These are phyloP conservation scores for Xerocomus cyaneibrunnescens DNA, from an alignment of 1,284 basidiomycete genomes.

Conservation along the genomic window DNA sequence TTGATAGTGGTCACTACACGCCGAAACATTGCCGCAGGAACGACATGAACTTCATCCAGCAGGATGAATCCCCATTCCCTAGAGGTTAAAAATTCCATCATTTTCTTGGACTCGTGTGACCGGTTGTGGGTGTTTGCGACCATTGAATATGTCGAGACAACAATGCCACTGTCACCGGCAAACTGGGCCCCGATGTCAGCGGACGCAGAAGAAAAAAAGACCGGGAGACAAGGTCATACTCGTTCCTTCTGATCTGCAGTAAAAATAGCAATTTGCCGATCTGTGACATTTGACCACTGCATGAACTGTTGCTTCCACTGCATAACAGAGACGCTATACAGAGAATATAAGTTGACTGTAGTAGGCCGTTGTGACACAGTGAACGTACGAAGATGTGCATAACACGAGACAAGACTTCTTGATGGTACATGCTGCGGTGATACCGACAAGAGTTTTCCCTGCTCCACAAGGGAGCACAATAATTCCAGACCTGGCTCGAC, in stretches of 20 bases:
- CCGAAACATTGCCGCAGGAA: slow-evolving; percentile 96
- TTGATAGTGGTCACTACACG: slow-evolving; percentile 96
- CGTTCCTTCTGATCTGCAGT: slow-evolving; percentile 97
- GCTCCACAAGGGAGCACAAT: slow-evolving; percentile 99
- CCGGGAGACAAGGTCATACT: slow-evolving; percentile 43
- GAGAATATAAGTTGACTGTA: slow-evolving; percentile 7
- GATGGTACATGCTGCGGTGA: slow-evolving; percentile 98
- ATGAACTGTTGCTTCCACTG: slow-evolving; percentile 98
- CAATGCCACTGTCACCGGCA: slow-evolving; percentile 91
- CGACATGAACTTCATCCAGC: slow-evolving; percentile 96
- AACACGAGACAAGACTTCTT: slow-evolving; percentile 99
- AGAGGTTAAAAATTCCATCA: slow-evolving; percentile 97
- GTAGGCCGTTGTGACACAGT: not conserved
- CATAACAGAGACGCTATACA: slow-evolving; percentile 86
- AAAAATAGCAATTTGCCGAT: slow-evolving; percentile 93
- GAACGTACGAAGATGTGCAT: slow-evolving; percentile 89
- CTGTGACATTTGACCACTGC: slow-evolving; percentile 96
- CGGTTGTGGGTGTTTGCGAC: slow-evolving; percentile 95
- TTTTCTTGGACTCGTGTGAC: slow-evolving; percentile 95
- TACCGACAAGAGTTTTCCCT: slow-evolving; percentile 98
- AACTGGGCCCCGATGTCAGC: slow-evolving; percentile 53
- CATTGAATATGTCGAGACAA: slow-evolving; percentile 98
- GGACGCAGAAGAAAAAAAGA: not conserved
- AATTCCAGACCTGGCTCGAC: slow-evolving; percentile 95
- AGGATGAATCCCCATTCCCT: slow-evolving; percentile 96